These are phyloP conservation scores for Aspergillus sclerotiicarbonarius DNA, from an alignment of 495 filamentous ascomycete genomes.

Conservation along the genomic window DNA sequence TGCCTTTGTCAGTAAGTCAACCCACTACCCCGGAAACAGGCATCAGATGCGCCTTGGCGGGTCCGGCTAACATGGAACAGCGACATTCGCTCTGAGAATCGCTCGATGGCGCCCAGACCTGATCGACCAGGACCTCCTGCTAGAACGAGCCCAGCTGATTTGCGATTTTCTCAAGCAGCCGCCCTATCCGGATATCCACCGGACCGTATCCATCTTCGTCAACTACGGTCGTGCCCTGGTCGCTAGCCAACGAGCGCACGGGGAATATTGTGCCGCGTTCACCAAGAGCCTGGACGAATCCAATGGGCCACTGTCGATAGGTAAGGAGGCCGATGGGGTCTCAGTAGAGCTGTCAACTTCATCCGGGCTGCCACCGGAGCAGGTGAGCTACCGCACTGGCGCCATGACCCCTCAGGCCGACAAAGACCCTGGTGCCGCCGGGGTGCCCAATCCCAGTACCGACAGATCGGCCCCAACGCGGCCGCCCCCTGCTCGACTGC, in stretches of 20 bases:
- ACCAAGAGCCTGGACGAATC: conserved; percentile 19
- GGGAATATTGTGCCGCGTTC: conserved; percentile 19
- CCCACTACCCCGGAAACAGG: not conserved
- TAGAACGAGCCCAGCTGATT: conserved; percentile 38
- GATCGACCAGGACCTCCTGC: conserved; percentile 35
- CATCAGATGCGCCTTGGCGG: not conserved
- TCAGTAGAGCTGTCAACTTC: conserved; percentile 7
- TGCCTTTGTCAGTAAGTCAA: conserved; percentile 43
- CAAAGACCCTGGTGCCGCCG: conserved; percentile 21
- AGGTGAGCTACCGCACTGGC: conserved; percentile 23
- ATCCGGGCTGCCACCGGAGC: conserved; percentile 21
- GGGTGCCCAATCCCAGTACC: conserved; percentile 20
- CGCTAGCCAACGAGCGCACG: conserved; percentile 30
- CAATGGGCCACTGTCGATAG: conserved; percentile 15
- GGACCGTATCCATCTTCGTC: conserved; percentile 44
- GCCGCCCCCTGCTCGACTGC: conserved; percentile 31
- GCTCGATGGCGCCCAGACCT: conserved; percentile 41
- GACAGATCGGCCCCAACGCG: conserved; percentile 25
- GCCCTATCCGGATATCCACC: conserved; percentile 44
- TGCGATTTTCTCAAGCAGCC: conserved; percentile 42
- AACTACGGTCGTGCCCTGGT: conserved; percentile 42
- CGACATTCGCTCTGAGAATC: conserved; percentile 41
- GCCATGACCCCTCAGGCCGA: conserved; percentile 17
- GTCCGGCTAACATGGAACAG: conserved; percentile 16
- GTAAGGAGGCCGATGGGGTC: not conserved